Evolutionary conservation across 495 filamentous ascomycete species (phyloP).

Genomic region (Clohesyomyces aquaticus): DNA sequence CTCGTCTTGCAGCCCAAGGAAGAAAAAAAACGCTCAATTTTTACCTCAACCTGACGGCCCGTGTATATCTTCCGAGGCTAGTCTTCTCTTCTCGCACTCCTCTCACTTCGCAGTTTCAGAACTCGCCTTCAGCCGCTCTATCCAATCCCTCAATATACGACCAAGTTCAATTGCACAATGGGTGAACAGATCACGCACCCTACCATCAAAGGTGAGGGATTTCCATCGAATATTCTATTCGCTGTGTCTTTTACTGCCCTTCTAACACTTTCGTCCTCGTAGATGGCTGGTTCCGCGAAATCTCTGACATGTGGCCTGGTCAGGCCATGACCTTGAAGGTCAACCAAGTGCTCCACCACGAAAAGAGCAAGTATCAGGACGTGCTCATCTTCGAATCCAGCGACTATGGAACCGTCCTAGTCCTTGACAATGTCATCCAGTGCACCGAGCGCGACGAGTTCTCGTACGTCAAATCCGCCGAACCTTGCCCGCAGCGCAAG

Average conservation of each 20-base stretch:
- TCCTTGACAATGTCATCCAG: conserved; percentile 98
- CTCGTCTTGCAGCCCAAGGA: conserved; percentile 6
- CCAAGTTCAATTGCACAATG: conserved; percentile 38
- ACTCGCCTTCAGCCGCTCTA: not conserved
- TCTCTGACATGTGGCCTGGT: conserved; percentile 97
- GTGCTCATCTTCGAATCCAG: conserved; percentile 97
- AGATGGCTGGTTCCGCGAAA: conserved; percentile 99
- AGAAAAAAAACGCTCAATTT: conserved; percentile 16
- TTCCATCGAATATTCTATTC: not conserved
- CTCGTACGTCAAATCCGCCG: conserved; percentile 59
- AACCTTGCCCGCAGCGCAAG: not conserved
- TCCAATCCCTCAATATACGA: too few species aligned
- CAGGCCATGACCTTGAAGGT: conserved; percentile 99
- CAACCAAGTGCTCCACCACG: conserved; percentile 95
- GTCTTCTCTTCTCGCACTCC: not conserved
- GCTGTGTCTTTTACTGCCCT: not conserved
- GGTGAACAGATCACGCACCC: conserved; percentile 58
- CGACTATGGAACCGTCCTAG: conserved; percentile 95
- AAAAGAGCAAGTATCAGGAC: conserved; percentile 98
- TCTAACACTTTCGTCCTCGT: conserved; percentile 45
- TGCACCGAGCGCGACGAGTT: conserved; percentile 98
- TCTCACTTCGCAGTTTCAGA: conserved; percentile 1
- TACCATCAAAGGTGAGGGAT: conserved; percentile 64
- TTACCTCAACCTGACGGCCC: conserved; percentile 3
- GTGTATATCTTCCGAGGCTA: not conserved